Evolutionary conservation across 75 land plant species (phyloP), one percentile per base, ranked within the genome.

Genomic region (Selaginella moellendorffii): DNA sequence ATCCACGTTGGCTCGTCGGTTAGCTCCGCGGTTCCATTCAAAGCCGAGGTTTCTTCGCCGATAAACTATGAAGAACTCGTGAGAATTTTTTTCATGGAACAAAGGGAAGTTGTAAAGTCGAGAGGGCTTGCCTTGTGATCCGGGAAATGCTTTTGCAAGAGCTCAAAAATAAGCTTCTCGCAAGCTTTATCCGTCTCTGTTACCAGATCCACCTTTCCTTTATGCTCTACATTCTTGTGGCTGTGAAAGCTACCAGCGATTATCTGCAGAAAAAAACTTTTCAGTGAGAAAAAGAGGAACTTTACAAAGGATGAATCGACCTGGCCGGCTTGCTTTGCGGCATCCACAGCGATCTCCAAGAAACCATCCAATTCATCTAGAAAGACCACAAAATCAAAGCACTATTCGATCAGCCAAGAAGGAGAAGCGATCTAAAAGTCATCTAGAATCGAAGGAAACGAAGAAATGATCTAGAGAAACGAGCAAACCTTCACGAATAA

Each of bases 131-230:
- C 95, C 97, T 83, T 71, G 54, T 91, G 95, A 27, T 74, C 61
- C 5, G 95, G 97, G 62, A 63, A 88, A 12, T 63, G 53, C 27
- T 71, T 52, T 63, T 80, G 80, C 22, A 91, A 81, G 68, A 74
- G 76, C 61, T 69, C 70, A 52, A 88, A 91, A 54, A 85, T 80
- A 46, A 85, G 67, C 24, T 85, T 76, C 72, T 91, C 97, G 73
- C 97, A 91, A 59, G 85, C 81, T 67, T 85, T 91, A 46, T 91
- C 97, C 31, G 97, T 91, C 65, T 91, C 95, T 0, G 97, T 88
- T n/a, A 91, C 95, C 79, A 91, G 74, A 72, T 91, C 97, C 22
- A 91, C 97, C 97, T 91, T 70, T 28, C 90, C 90, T 73, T 86
- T 86, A 66, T 86, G 90, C 79, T 86, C 90, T 52, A 86, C 86